Evolutionary conservation across 768 basidiomycete species (phyloP).

Genomic region (Tylopilus intermedius): DNA sequence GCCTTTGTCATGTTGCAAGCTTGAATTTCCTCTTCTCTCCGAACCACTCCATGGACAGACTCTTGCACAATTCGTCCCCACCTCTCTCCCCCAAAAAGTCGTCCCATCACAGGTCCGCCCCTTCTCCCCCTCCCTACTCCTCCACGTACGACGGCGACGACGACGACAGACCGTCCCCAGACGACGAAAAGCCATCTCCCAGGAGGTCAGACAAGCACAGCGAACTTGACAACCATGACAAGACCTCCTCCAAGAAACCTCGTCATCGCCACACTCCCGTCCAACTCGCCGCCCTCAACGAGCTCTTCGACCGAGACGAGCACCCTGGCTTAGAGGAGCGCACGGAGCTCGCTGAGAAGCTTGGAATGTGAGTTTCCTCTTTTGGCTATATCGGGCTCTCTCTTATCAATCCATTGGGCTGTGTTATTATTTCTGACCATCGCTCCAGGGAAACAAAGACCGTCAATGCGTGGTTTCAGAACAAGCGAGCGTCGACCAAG

Average conservation of each 20-base stretch:
- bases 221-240: constrained; percentile 24
- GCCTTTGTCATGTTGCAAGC: constrained; percentile 37
- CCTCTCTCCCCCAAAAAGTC: constrained; percentile 10
- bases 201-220: constrained; percentile 21
- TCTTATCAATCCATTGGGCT: constrained; percentile 16
- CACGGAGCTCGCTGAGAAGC: constrained; percentile 59
- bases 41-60: constrained; percentile 25
- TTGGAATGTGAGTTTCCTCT: constrained; percentile 63
- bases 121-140: constrained; percentile 8
- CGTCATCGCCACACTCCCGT: constrained; percentile 69
- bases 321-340: constrained; percentile 70
- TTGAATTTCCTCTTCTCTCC: constrained; percentile 31
- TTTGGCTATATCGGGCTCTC: constrained; percentile 21
- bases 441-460: constrained; percentile 71
- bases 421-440: constrained; percentile 10
- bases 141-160: constrained; percentile 18
- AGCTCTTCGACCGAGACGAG: constrained; percentile 71
- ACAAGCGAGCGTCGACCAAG: constrained; percentile 79
- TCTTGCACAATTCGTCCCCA: constrained; percentile 11
- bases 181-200: constrained; percentile 24
- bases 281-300: constrained; percentile 73
- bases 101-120: constrained; percentile 7
- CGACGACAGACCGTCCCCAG: constrained; percentile 15
- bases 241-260: constrained; percentile 54
- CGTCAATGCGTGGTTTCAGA: constrained; percentile 84